Evolutionary conservation across 768 basidiomycete genomes (phyloP).

Genomic region (Lactarius vividus): DNA sequence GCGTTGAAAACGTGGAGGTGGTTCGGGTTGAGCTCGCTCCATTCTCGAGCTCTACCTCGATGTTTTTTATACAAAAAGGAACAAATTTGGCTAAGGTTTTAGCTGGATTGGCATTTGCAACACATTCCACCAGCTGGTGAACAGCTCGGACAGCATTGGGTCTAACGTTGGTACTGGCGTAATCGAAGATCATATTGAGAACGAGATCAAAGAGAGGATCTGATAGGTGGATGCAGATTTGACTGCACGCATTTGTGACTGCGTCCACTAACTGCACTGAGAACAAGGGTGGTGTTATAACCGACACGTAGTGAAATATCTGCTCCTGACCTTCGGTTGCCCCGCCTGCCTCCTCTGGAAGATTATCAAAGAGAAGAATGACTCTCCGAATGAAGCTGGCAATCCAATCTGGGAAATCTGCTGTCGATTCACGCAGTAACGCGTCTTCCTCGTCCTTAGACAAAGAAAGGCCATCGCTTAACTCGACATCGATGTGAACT

Average conservation of each 20-base stretch:
- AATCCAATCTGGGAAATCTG: slow-evolving; percentile 79
- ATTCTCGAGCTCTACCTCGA: slow-evolving; percentile 74
- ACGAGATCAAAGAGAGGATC: slow-evolving; percentile 76
- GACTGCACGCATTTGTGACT: slow-evolving; percentile 70
- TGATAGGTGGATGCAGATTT: slow-evolving; percentile 73
- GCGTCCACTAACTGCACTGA: slow-evolving; percentile 74
- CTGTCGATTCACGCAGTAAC: slow-evolving; percentile 66
- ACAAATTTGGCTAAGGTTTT: slow-evolving; percentile 81
- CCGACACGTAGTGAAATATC: background rate
- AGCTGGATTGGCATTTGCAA: slow-evolving; percentile 73
- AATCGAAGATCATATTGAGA: slow-evolving; percentile 79
- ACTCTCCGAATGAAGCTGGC: slow-evolving; percentile 77
- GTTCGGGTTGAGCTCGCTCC: slow-evolving; percentile 76
- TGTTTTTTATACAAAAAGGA: slow-evolving; percentile 66
- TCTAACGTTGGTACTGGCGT: slow-evolving; percentile 75
- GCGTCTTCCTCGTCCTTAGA: slow-evolving; percentile 68
- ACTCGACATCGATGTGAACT: slow-evolving; percentile 4
- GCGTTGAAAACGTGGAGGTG: slow-evolving; percentile 60
- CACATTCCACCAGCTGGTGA: slow-evolving; percentile 80
- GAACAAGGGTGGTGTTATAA: slow-evolving; percentile 3
- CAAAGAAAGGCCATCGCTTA: slow-evolving; percentile 39
- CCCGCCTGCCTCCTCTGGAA: slow-evolving; percentile 79
- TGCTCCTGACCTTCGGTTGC: slow-evolving; percentile 54
- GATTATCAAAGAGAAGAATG: slow-evolving; percentile 76
- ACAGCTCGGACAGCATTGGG: slow-evolving; percentile 85